Percentiles rank a stretch among this genome's conserved stretches.
These are phyloP conservation scores for Thozetella sp. DNA, from an alignment of 495 filamentous ascomycete genomes.

Conservation along the genomic window DNA sequence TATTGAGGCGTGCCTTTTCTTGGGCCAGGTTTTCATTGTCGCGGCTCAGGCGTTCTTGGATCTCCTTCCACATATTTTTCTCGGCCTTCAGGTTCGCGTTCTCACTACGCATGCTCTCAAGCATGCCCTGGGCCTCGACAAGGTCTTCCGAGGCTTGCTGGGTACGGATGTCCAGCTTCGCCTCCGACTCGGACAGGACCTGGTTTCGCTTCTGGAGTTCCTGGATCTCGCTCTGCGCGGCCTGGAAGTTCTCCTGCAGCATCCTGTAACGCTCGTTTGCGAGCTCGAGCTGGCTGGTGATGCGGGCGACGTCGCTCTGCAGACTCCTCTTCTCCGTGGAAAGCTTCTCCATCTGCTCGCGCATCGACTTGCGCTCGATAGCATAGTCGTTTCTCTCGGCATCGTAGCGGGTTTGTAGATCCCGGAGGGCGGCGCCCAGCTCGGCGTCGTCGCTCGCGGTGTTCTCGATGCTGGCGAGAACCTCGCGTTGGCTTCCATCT, in stretches of 20 bases:
- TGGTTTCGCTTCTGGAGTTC: conserved; percentile 83
- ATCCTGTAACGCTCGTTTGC: conserved; percentile 84
- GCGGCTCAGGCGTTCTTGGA: conserved; percentile 81
- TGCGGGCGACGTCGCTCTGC: conserved; percentile 73
- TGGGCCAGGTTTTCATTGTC: conserved; percentile 85
- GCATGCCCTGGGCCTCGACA: conserved; percentile 76
- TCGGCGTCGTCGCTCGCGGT: conserved; percentile 41
- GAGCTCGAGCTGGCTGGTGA: conserved; percentile 80
- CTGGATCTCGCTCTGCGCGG: conserved; percentile 78
- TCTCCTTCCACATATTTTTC: conserved; percentile 86
- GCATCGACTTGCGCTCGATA: conserved; percentile 76
- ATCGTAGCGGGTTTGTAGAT: conserved; percentile 89
- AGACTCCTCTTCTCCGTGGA: conserved; percentile 79
- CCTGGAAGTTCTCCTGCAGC: conserved; percentile 83
- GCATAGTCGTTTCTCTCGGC: conserved; percentile 82
- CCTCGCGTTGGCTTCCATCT: conserved; percentile 41
- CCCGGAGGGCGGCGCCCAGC: conserved; percentile 60
- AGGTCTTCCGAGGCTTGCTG: conserved; percentile 94
- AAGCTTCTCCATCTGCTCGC: conserved; percentile 82
- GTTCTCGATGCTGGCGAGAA: conserved; percentile 53
- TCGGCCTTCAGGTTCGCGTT: conserved; percentile 92
- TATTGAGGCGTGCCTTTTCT: conserved; percentile 80
- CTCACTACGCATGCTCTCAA: conserved; percentile 88
- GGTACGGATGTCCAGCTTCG: conserved; percentile 84
- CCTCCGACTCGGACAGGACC: conserved; percentile 73